Evolutionary conservation across 768 basidiomycete species (phyloP).

Genomic region (Boletus huronensis): DNA sequence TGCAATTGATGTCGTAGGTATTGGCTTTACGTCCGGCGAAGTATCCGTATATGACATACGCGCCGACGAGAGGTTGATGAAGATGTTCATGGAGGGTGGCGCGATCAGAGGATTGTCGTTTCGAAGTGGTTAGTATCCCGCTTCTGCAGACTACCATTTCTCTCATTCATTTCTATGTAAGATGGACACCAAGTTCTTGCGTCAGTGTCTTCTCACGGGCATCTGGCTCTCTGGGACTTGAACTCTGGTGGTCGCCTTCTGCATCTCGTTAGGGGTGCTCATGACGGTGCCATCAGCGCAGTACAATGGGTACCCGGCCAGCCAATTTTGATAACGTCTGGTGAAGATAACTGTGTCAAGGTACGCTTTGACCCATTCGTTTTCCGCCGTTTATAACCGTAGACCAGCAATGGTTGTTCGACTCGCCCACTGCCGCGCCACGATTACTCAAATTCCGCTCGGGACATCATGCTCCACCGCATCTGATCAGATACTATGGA

Average conservation of each 20-base stretch:
- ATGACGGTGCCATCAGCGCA: constrained; percentile 79
- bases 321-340: constrained; percentile 83
- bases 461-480: constrained; percentile 88
- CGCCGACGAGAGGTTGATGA: constrained; percentile 83
- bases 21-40: constrained; percentile 86
- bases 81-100: constrained; percentile 89
- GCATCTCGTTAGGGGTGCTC: constrained; percentile 84
- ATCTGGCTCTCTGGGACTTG: constrained; percentile 92
- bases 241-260: constrained; percentile 76
- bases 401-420: constrained; percentile 94
- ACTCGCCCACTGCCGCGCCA: constrained; percentile 83
- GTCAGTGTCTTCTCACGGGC: constrained; percentile 80
- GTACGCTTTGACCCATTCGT: constrained; percentile 37
- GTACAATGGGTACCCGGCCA: constrained; percentile 94
- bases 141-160: not conserved
- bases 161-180: constrained; percentile 28
- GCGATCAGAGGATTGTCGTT: constrained; percentile 75
- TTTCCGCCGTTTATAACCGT: constrained; percentile 3
- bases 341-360: constrained; percentile 95
- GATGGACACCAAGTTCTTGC: constrained; percentile 89
- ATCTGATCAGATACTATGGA: constrained; percentile 91
- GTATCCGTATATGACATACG: constrained; percentile 88
- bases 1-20: constrained; percentile 93
- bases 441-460: constrained; percentile 88
- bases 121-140: constrained; percentile 66